Base-by-base conservation (phyloP, 2,329 filamentous ascomycete species). In the Daldinia eschscholtzii region DNA sequence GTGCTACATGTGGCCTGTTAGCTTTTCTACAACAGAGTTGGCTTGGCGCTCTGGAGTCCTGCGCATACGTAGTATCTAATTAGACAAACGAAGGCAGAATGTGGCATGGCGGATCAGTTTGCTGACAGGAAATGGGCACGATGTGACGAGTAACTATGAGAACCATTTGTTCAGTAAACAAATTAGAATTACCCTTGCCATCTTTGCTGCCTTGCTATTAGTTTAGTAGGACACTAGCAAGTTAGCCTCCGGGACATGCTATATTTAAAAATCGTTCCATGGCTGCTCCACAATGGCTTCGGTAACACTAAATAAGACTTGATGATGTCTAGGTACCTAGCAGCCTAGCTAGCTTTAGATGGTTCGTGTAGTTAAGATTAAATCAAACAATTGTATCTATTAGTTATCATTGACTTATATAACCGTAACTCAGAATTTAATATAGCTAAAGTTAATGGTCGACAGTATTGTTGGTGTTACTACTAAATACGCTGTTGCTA, bases 251-350 rank as follows among this genome's bases (percentile, higher is more conserved):
- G 46, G 23, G 46, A 50, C 6, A 28, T 30, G 23, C 46, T 50
- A 50, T 50, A 28, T 50, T 50, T 50, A 50, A 50, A 50, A 50
- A 50, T 50, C 46, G 20, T 28, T 50, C 46, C 20, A 28, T 4
- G 2, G 46, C 23, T 13, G 6, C 26, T 50, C 46, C 46, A n/a
- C 23, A 30, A 30, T 50, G 28, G 44, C 44, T 48, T 48, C 20
- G 44, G 44, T 28, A 48, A 28, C 44, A 48, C 23, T 48, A 48
- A 20, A 48, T 26, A 26, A 48, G 44, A 26, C 41, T 12, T 44
- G 10, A 23, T 3, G 6, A 35, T 1, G 30, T 9, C 7, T 33
- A 35, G 33, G 33, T 35, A 35, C 33, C 33, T 33, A 33, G n/a
- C n/a, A 23, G 20, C 28, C 28, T 33, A 33, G 2, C 30, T 20